Evolutionary conservation across 257 asterid species (phyloP).

Genomic region (Agastache rugosa): DNA sequence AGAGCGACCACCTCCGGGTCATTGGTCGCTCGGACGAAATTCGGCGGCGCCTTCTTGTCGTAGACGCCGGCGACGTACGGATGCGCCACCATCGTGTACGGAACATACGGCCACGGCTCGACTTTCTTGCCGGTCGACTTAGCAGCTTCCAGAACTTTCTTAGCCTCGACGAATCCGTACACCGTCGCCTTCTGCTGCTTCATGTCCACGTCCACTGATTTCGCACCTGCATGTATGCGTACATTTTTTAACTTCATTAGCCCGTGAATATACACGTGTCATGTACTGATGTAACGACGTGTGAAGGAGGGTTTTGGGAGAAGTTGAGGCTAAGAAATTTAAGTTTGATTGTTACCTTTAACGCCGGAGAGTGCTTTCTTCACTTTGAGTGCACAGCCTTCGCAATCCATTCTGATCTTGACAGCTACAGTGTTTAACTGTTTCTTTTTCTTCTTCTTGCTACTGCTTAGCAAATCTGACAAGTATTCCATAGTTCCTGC

Average conservation of each 20-base stretch:
- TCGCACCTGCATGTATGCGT: conserved; percentile 61
- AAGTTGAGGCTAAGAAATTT: not conserved
- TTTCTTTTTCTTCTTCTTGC: conserved; percentile 72
- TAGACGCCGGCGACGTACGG: conserved; percentile 85
- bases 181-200: conserved; percentile 93
- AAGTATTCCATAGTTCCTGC: conserved; percentile 80
- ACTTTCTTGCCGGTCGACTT: conserved; percentile 67
- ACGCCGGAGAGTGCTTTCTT: conserved; percentile 71
- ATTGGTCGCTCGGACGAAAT: conserved; percentile 61
- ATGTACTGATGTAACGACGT: not conserved
- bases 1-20: conserved; percentile 69
- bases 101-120: conserved; percentile 94
- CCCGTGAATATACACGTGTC: not conserved
- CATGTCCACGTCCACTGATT: conserved; percentile 82
- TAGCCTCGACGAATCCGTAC: conserved; percentile 71
- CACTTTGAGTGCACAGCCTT: conserved; percentile 84
- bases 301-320: not conserved
- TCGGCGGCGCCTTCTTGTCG: conserved; percentile 95
- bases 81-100: conserved; percentile 75
- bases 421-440: conserved; percentile 61
- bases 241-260: too few species aligned
- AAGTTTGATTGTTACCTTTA: conserved; percentile 55
- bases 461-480: conserved; percentile 60
- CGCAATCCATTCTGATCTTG: conserved; percentile 90
- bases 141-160: conserved; percentile 78